A percentile compares a stretch with the other conserved stretches of the same genome.
These are phyloP conservation scores for Seminavis robusta DNA, from an alignment of 108 stramenopile genomes.

Conservation along the genomic window DNA sequence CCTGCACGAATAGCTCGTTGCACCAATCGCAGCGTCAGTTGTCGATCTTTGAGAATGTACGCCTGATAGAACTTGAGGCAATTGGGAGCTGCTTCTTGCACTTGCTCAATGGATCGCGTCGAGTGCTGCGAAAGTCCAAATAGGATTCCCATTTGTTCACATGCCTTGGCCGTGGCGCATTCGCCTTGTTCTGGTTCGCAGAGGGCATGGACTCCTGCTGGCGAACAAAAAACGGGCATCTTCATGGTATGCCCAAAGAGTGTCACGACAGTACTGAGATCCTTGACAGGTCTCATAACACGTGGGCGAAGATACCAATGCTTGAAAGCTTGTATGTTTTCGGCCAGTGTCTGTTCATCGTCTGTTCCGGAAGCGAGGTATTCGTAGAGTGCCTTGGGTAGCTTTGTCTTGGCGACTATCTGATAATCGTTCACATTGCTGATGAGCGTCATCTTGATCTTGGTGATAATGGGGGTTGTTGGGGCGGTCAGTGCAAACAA, in stretches of 20 bases:
- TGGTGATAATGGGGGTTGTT: too few relatives aligned
- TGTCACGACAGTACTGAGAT: constrained; percentile 38
- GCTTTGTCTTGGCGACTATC: constrained; percentile 26
- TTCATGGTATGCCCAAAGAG: constrained; percentile 44
- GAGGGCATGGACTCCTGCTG: constrained; percentile 77
- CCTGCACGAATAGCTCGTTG: constrained; percentile 62
- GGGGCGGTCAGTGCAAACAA: too few relatives aligned
- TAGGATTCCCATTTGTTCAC: constrained; percentile 36
- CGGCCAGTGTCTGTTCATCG: constrained; percentile 65
- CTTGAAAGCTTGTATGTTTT: constrained; percentile 59
- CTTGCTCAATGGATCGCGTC: constrained; percentile 74
- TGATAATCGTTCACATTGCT: constrained; percentile 71
- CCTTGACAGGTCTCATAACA: constrained; percentile 58
- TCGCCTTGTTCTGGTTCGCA: constrained; percentile 58
- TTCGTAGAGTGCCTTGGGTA: constrained; percentile 58
- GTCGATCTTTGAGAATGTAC: constrained; percentile 77
- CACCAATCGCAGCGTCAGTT: constrained; percentile 48
- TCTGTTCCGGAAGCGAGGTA: constrained; percentile 74
- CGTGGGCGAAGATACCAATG: constrained; percentile 72
- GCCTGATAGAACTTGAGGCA: constrained; percentile 59
- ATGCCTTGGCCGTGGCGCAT: constrained; percentile 67
- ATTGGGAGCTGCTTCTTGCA: constrained; percentile 42
- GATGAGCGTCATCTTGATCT: too few relatives aligned
- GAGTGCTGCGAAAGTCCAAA: constrained; percentile 76
- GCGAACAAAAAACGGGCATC: constrained; percentile 69